Evolutionary conservation across 2,329 filamentous ascomycete genomes (phyloP).

Genomic region (Dothideomycetidae sp.): DNA sequence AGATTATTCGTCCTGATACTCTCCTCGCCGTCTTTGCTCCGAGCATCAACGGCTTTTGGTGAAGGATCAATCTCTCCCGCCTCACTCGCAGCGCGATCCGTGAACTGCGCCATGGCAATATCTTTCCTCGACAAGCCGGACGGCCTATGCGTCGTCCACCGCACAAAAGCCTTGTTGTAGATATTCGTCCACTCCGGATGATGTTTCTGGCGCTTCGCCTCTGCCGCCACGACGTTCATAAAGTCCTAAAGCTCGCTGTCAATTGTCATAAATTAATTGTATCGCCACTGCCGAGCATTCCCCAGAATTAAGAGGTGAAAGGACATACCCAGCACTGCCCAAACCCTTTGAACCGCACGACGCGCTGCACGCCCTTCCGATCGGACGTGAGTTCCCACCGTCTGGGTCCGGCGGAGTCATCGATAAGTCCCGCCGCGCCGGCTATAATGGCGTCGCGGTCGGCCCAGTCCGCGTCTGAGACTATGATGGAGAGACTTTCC

Average conservation of each 20-base stretch:
- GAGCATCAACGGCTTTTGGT: no score
- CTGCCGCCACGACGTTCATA: constrained; percentile 56
- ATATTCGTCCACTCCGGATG: constrained; percentile 69
- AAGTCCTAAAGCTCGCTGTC: constrained; percentile 52
- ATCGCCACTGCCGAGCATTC: no score
- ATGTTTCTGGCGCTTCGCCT: constrained; percentile 54
- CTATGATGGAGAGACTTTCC: no score
- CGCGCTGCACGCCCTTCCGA: constrained; percentile 22
- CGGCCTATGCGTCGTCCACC: constrained; percentile 60
- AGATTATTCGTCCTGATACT: constrained; percentile 3
- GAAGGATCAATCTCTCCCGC: constrained; percentile 15
- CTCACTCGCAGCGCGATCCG: constrained; percentile 34
- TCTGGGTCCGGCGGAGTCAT: constrained; percentile 9
- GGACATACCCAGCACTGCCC: constrained; percentile 24
- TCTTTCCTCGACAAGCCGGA: constrained; percentile 52
- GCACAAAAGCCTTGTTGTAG: constrained; percentile 55
- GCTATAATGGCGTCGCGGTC: no score
- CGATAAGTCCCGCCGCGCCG: no score
- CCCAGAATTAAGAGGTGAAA: neutral
- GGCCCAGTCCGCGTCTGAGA: no score
- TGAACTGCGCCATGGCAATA: constrained; percentile 45
- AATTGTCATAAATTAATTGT: no score
- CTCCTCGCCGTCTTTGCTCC: constrained; percentile 7
- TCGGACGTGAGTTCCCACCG: constrained; percentile 22
- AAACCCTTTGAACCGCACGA: constrained; percentile 27